Percentiles rank a stretch among this genome's conserved stretches.
Conservation (phyloP, 2,329 filamentous ascomycete species). For the Dryadomyces sulphureus region DNA sequence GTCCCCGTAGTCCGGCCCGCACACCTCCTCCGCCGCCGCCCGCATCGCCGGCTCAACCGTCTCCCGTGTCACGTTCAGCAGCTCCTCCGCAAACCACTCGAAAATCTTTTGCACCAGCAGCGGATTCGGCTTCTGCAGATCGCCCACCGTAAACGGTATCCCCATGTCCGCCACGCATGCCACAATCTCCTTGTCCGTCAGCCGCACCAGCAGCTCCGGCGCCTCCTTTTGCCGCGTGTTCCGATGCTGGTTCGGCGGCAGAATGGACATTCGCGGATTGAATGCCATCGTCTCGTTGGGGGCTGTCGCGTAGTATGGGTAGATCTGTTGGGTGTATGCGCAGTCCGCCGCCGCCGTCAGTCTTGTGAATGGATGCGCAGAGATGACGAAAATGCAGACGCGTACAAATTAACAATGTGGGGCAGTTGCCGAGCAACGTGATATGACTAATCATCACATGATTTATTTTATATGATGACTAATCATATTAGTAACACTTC, state of each 20-base stretch:
- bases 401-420: conserved; percentile 4
- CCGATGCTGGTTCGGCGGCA: conserved; percentile 37
- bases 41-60: conserved; percentile 92
- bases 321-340: no score
- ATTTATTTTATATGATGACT: not conserved
- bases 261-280: conserved; percentile 46
- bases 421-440: conserved; percentile 10
- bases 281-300: conserved; percentile 34
- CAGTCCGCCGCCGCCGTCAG: no score
- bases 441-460: no score
- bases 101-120: conserved; percentile 94
- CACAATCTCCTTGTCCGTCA: conserved; percentile 67
- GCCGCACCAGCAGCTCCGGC: conserved; percentile 43
- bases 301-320: no score
- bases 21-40: conserved; percentile 77
- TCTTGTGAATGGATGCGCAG: no score
- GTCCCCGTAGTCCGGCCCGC: conserved; percentile 61
- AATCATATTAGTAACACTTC: no score
- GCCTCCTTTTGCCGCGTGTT: conserved; percentile 40
- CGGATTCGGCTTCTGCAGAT: conserved; percentile 87
- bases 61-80: conserved; percentile 87
- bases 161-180: conserved; percentile 96
- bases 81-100: conserved; percentile 89
- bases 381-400: not conserved
- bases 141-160: conserved; percentile 70